A percentile compares a stretch with the other conserved stretches of the same genome.
Evolutionary conservation across 2,329 filamentous ascomycete genomes (phyloP).

Genomic region (Venturia carpophila): DNA sequence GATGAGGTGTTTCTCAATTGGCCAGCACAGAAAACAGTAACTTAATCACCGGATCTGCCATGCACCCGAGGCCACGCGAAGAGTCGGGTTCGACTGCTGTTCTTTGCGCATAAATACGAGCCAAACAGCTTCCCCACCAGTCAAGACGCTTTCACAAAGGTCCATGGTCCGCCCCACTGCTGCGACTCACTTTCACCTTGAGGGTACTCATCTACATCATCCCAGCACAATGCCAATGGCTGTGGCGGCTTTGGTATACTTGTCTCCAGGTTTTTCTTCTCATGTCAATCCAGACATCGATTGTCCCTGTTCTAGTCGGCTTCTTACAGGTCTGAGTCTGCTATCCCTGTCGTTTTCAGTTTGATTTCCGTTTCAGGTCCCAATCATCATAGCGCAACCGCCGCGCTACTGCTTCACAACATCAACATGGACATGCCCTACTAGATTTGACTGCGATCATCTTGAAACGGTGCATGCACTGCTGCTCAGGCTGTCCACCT

Average conservation of each 20-base stretch:
- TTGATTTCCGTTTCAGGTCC: conserved; percentile 12
- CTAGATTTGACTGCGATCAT: conserved; percentile 9
- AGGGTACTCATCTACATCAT: neutral
- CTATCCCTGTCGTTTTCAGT: neutral
- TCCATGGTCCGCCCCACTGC: neutral
- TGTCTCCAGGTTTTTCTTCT: neutral
- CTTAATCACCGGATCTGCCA: neutral
- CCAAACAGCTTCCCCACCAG: neutral
- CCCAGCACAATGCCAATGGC: neutral
- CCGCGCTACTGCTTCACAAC: conserved; percentile 16
- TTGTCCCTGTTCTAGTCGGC: conserved; percentile 6
- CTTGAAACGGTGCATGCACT: conserved; percentile 15
- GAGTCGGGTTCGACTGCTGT: neutral
- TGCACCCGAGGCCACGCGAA: neutral
- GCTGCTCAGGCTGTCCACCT: neutral
- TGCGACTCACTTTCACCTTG: neutral
- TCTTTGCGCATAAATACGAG: neutral
- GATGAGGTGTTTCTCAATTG: neutral
- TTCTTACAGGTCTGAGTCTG: neutral
- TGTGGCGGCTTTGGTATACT: neutral
- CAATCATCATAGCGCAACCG: neutral
- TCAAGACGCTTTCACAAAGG: neutral
- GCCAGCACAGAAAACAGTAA: neutral
- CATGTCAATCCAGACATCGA: neutral
- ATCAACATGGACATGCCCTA: conserved; percentile 14